Conservation (phyloP, 106 monocot genomes). For the Ottelia alismoides region DNA sequence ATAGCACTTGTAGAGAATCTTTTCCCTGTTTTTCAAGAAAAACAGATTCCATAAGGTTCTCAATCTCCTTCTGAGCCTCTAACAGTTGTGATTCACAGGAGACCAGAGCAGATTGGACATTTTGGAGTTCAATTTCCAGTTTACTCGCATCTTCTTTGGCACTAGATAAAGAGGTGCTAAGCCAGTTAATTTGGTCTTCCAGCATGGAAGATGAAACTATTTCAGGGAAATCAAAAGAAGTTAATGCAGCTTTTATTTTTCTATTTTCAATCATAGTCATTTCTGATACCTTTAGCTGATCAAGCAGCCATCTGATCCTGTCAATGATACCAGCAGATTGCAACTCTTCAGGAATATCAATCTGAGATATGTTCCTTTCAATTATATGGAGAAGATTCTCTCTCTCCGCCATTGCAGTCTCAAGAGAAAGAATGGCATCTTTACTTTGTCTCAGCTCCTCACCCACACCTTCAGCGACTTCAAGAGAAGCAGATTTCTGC, state of each 20-base stretch:
- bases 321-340: slow-evolving; percentile 32
- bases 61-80: slow-evolving; percentile 31
- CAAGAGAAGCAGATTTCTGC: slow-evolving; percentile 49
- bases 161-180: slow-evolving; percentile 21
- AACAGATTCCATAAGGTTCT: slow-evolving; percentile 22
- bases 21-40: slow-evolving; percentile 30
- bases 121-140: slow-evolving; percentile 26
- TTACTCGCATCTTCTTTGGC: slow-evolving; percentile 24
- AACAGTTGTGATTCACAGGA: slow-evolving; percentile 29
- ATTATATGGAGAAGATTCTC: slow-evolving; percentile 40
- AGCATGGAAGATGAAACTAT: slow-evolving; percentile 24
- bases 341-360: slow-evolving; percentile 28
- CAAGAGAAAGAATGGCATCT: slow-evolving; percentile 37
- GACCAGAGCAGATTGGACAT: slow-evolving; percentile 7
- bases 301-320: slow-evolving; percentile 52
- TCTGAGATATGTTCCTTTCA: slow-evolving; percentile 30
- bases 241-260: slow-evolving; percentile 33
- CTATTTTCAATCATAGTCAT: slow-evolving; percentile 11
- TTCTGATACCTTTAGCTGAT: slow-evolving; percentile 31
- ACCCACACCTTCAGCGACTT: slow-evolving; percentile 19
- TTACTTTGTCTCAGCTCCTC: slow-evolving; percentile 26
- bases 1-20: slow-evolving; percentile 23
- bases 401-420: slow-evolving; percentile 31
- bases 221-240: slow-evolving; percentile 39
- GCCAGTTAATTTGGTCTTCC: slow-evolving; percentile 43